Base-by-base conservation (phyloP, 2,329 filamentous ascomycete species). In the Cladosporium sp. region DNA sequence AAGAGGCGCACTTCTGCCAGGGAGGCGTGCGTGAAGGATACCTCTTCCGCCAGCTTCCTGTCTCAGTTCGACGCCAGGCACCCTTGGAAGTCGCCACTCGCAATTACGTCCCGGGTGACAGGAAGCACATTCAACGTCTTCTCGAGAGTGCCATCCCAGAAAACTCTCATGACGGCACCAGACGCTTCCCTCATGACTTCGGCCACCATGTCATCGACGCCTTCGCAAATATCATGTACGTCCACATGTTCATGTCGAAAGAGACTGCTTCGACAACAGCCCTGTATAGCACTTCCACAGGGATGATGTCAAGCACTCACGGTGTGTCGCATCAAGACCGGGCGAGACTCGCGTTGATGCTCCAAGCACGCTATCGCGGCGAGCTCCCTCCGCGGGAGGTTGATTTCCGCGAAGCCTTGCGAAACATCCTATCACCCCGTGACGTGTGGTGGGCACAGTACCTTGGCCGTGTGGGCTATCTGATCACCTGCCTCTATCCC, bases 21-120 rank as follows among this genome's bases (percentile, higher is more conserved):
- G 92, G 93, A 21, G 93, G 93, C 6, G 93, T 97, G 67, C 85
- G 93, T 47, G 93, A 97, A 78, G 93, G 93, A 0, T 88, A 88
- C 52, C 80, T 96, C 47, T 92, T 92, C 79, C 87, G 91, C 78
- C 88, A 85, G 67, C 84, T 97, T 11, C 61, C 61, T 32, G 61
- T 64, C 14, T 64, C 61, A 15, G 38, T 64, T 10, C 85, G 90
- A 60, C 85, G 87, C 60, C 83, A 85, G 68, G 83, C 89, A 72
- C 91, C 92, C 0, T 79, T 95, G 0, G 77, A 86, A 30, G 83
- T 85, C 0, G 86, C 85, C 1, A 90, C 87, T 0, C 72, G 73
- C 6, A 80, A 79, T 2, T 86, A 83, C 68, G 84, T 84, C 3
- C 61, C 61, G 4, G 61, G 61, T 24, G 51, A 64, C 11, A 55